A percentile compares a stretch with the other conserved stretches of the same genome.
Conservation (phyloP, 805 yeast genomes). For the Wickerhamomyces mucosus region DNA sequence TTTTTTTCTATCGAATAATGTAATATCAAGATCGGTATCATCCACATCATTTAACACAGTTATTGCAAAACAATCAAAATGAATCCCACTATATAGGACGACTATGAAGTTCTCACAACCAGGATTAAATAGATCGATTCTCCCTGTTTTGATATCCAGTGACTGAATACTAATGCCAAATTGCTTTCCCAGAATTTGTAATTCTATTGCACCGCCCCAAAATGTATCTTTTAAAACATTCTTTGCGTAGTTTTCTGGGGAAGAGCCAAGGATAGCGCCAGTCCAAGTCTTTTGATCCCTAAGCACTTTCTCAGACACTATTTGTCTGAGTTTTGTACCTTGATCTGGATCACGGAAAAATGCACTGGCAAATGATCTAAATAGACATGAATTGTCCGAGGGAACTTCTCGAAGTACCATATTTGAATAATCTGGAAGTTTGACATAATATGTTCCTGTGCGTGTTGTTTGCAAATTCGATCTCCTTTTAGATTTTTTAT, state of each 20-base stretch:
- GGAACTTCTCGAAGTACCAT: slow-evolving; percentile 50
- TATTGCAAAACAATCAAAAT: slow-evolving; percentile 55
- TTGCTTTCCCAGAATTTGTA: slow-evolving; percentile 48
- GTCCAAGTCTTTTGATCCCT: slow-evolving; percentile 37
- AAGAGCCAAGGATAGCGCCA: slow-evolving; percentile 49
- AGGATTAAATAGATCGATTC: slow-evolving; percentile 41
- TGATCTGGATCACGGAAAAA: slow-evolving; percentile 32
- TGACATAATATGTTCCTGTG: slow-evolving; percentile 5
- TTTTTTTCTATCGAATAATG: slow-evolving; percentile 33
- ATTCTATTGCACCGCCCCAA: slow-evolving; percentile 84
- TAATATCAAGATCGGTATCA: slow-evolving; percentile 25
- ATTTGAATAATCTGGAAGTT: slow-evolving; percentile 17
- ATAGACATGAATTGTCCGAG: slow-evolving; percentile 73
- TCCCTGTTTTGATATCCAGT: slow-evolving; percentile 54
- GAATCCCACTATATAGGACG: slow-evolving; percentile 60
- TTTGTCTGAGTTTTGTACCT: slow-evolving; percentile 38
- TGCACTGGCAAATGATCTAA: slow-evolving; percentile 53
- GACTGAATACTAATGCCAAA: slow-evolving; percentile 46
- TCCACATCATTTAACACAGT: slow-evolving; percentile 17
- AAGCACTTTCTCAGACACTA: slow-evolving; percentile 39
- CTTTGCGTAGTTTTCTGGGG: slow-evolving; percentile 35
- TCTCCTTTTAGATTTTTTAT: background rate
- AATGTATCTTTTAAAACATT: slow-evolving; percentile 55
- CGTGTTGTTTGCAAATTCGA: background rate
- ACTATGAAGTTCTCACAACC: slow-evolving; percentile 33